Conservation (phyloP, 441 rosid species). For the Gossypium schwendimanii region DNA sequence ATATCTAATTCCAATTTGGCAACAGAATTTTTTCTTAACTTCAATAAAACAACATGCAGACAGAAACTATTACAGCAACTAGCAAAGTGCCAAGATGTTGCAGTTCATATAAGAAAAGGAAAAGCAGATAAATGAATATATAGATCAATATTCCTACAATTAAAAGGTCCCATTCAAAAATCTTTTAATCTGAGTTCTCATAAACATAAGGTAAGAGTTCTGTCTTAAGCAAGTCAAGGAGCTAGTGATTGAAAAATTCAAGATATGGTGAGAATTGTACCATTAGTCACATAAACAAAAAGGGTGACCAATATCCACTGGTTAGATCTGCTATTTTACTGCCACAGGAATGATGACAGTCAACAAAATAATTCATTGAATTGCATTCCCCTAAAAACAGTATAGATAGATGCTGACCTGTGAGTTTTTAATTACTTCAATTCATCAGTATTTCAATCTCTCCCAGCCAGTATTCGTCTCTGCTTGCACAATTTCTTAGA, state of each 20-base stretch:
- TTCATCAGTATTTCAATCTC: constrained; percentile 15
- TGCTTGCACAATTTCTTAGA: constrained; percentile 6
- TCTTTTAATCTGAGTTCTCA: neutral
- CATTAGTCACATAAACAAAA: neutral
- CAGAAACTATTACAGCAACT: neutral
- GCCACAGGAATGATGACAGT: neutral
- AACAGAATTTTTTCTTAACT: too few relatives aligned
- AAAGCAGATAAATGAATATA: neutral
- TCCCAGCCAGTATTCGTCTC: constrained; percentile 4
- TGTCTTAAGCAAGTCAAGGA: neutral
- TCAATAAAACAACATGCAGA: neutral
- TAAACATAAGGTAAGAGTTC: neutral
- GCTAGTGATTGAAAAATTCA: neutral
- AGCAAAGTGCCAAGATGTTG: neutral
- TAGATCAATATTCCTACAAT: neutral
- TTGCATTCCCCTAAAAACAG: neutral
- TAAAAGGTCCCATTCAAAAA: neutral
- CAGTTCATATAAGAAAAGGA: neutral
- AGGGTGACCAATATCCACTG: neutral
- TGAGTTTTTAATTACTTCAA: neutral
- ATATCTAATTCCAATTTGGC: too few relatives aligned
- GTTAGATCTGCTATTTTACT: neutral
- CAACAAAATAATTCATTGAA: neutral
- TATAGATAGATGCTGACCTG: constrained; percentile 7
- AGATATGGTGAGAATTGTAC: neutral